These are phyloP conservation scores for Tephrocybe sp. DNA, from an alignment of 768 basidiomycete species.

Conservation along the genomic window DNA sequence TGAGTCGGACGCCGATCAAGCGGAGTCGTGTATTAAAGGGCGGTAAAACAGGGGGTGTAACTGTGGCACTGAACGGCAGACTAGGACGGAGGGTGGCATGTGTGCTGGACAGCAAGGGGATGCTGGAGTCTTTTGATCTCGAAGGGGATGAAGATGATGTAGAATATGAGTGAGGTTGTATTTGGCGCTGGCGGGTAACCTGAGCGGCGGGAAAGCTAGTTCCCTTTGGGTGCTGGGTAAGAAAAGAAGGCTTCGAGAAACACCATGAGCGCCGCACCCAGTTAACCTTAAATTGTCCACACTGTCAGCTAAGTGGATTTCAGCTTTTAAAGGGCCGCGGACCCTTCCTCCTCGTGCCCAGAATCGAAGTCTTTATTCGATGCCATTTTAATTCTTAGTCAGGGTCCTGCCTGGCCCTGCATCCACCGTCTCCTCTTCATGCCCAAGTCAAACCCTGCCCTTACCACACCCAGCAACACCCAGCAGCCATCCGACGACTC, in stretches of 20 bases:
- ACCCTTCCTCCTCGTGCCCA: conserved; percentile 61
- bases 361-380: conserved; percentile 64
- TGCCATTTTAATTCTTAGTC: conserved; percentile 54
- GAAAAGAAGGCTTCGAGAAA: conserved; percentile 42
- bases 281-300: conserved; percentile 51
- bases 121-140: conserved; percentile 74
- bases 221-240: conserved; percentile 28
- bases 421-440: conserved; percentile 28
- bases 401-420: conserved; percentile 20
- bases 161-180: conserved; percentile 24
- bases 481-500: conserved; percentile 34
- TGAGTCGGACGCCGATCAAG: conserved; percentile 49
- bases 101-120: conserved; percentile 63
- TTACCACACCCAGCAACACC: conserved; percentile 27
- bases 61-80: conserved; percentile 72
- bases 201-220: conserved; percentile 29
- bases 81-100: conserved; percentile 73
- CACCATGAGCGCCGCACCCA: conserved; percentile 43
- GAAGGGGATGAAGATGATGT: conserved; percentile 62
- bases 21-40: conserved; percentile 54
- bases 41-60: conserved; percentile 50
- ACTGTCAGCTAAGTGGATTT: conserved; percentile 44
- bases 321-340: conserved; percentile 52
- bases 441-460: conserved; percentile 39
- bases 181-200: conserved; percentile 23